A percentile compares a stretch with the other conserved stretches of the same genome.
phyloP scores from a whole-genome alignment of 495 filamentous ascomycete genomes.

The Acidomyces sp. region DNA sequence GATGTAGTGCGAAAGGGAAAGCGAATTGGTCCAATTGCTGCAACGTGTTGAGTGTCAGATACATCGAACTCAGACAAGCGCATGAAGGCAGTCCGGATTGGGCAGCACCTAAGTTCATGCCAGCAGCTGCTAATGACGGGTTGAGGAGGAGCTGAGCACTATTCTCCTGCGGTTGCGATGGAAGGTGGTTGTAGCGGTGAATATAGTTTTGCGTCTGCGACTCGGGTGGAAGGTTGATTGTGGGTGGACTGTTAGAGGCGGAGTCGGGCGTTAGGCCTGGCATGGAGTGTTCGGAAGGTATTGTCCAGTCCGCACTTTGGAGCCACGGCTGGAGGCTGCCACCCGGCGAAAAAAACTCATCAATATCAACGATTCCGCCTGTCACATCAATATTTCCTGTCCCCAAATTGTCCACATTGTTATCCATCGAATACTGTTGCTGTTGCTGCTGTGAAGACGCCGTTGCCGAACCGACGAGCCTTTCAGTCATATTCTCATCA shows the following conservation, averaged over 20 bases:
- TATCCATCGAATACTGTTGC: too few relatives aligned
- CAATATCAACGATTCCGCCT: neutral
- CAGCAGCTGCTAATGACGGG: neutral
- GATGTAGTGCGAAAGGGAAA: constrained; percentile 25
- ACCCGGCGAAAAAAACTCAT: constrained; percentile 2
- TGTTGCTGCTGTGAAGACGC: too few relatives aligned
- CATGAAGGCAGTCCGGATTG: constrained; percentile 11
- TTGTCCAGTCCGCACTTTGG: neutral
- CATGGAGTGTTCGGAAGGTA: neutral
- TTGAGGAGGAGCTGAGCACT: constrained; percentile 2
- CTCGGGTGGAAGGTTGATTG: constrained; percentile 11
- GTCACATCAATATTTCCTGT: neutral
- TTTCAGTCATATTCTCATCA: constrained; percentile 1
- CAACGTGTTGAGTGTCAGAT: constrained; percentile 24
- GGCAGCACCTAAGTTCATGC: too few relatives aligned
- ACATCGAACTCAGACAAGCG: constrained; percentile 28
- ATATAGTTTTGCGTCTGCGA: neutral
- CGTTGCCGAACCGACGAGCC: too few relatives aligned
- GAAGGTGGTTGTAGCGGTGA: constrained; percentile 1
- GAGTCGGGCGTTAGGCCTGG: constrained; percentile 15
- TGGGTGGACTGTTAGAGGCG: constrained; percentile 7
- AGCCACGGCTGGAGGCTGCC: constrained; percentile 11
- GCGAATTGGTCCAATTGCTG: constrained; percentile 12
- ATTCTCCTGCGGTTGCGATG: neutral
- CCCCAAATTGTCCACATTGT: too few relatives aligned